Percentiles rank a stretch among this genome's conserved stretches.
Conservation (phyloP, 2,329 filamentous ascomycete genomes). For the Nemania bipapillata region DNA sequence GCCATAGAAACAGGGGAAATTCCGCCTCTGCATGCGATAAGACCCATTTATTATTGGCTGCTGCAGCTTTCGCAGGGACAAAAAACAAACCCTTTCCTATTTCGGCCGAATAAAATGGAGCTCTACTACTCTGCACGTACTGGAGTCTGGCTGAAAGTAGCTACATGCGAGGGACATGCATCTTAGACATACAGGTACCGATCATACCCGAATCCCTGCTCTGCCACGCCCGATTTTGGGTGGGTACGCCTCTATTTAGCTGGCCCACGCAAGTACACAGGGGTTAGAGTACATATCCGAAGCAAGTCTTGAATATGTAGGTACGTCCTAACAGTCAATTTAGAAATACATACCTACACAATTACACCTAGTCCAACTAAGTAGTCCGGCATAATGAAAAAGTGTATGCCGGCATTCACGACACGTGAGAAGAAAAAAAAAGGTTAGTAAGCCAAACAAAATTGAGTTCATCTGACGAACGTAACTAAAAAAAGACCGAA, state of each 20-base stretch:
- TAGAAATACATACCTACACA: no score
- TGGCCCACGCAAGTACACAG: slow-evolving; percentile 4
- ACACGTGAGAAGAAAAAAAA: background rate
- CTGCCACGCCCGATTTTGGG: slow-evolving; percentile 30
- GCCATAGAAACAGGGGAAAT: slow-evolving; percentile 20
- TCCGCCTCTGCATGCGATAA: slow-evolving; percentile 25
- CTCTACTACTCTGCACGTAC: slow-evolving; percentile 8
- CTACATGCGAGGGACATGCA: slow-evolving; percentile 26
- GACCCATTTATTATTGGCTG: slow-evolving; percentile 22
- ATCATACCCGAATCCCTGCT: slow-evolving; percentile 34
- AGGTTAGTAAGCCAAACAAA: slow-evolving; percentile 6
- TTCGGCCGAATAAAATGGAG: slow-evolving; percentile 14
- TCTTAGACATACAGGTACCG: slow-evolving; percentile 22
- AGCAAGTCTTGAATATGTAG: background rate
- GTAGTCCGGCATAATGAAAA: slow-evolving; percentile 10
- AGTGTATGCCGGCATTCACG: background rate
- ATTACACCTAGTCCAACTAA: slow-evolving; percentile 1
- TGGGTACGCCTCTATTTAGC: slow-evolving; percentile 25
- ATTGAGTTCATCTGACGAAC: slow-evolving; percentile 1
- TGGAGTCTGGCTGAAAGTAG: slow-evolving; percentile 17
- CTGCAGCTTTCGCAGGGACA: slow-evolving; percentile 12
- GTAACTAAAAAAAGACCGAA: slow-evolving; percentile 6
- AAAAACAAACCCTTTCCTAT: slow-evolving; percentile 16
- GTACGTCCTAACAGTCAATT: background rate
- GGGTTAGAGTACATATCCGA: slow-evolving; percentile 15